phyloP scores from a whole-genome alignment of 1,139 yeast species.

The Protomyces lactucae-debilis region DNA sequence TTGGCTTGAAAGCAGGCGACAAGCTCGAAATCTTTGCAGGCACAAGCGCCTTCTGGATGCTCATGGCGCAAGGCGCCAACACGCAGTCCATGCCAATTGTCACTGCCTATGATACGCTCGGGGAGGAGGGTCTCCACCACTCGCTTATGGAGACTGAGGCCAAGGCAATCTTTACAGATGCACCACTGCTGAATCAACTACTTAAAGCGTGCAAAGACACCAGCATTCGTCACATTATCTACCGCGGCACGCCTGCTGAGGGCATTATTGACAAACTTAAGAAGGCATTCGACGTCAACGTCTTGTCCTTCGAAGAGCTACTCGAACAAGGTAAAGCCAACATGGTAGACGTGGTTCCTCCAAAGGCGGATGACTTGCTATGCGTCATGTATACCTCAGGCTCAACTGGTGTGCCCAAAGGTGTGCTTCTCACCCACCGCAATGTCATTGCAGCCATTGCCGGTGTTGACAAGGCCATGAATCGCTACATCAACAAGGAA shows the following conservation, averaged over 20 bases:
- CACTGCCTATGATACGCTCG: conserved; percentile 95
- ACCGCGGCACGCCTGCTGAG: conserved; percentile 63
- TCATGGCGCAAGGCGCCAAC: conserved; percentile 28
- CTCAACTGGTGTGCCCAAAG: conserved; percentile 96
- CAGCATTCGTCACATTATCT: conserved; percentile 62
- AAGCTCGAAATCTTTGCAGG: conserved; percentile 79
- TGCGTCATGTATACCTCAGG: conserved; percentile 99
- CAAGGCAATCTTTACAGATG: conserved; percentile 76
- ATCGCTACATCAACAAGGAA: conserved; percentile 45
- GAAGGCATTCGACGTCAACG: conserved; percentile 64
- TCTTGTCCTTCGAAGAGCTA: conserved; percentile 63
- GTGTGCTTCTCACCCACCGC: conserved; percentile 77
- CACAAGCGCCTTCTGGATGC: conserved; percentile 33
- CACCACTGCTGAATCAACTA: conserved; percentile 60
- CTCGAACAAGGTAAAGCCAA: conserved; percentile 56
- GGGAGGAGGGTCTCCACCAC: conserved; percentile 84
- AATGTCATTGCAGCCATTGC: conserved; percentile 79
- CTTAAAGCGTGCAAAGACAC: conserved; percentile 67
- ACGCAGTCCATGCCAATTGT: conserved; percentile 75
- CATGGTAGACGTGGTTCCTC: conserved; percentile 46
- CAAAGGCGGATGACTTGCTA: conserved; percentile 69
- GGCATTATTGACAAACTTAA: conserved; percentile 55
- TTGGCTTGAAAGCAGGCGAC: conserved; percentile 67
- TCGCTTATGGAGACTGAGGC: conserved; percentile 79
- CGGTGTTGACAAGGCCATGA: conserved; percentile 68